Evolutionary conservation across 2,329 filamentous ascomycete genomes (phyloP).

Genomic region (Neofusicoccum parvum): DNA sequence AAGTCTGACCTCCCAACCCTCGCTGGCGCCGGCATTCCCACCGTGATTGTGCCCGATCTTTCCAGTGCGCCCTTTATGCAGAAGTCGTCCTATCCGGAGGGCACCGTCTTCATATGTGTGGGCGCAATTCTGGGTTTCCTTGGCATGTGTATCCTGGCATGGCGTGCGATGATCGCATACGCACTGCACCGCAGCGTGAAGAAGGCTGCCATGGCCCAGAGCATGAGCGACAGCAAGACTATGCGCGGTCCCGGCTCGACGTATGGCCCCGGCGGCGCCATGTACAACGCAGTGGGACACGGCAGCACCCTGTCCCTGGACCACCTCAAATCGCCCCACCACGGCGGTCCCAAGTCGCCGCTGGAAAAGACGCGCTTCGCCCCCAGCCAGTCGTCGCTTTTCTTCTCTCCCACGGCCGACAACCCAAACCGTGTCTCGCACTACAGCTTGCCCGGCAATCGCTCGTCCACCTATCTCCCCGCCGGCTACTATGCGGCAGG

Average conservation of each 20-base stretch:
- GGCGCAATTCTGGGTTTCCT: constrained; percentile 85
- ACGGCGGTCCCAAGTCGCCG: constrained; percentile 31
- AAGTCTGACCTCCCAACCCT: constrained; percentile 56
- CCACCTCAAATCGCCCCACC: constrained; percentile 42
- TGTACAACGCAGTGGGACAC: constrained; percentile 27
- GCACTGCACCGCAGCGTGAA: constrained; percentile 90
- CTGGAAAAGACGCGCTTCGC: constrained; percentile 30
- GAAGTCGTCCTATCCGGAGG: constrained; percentile 80
- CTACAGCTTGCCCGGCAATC: constrained; percentile 40
- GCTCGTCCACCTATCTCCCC: constrained; percentile 80
- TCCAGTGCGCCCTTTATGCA: constrained; percentile 89
- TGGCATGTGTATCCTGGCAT: constrained; percentile 77
- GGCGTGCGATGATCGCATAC: constrained; percentile 86
- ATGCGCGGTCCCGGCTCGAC: constrained; percentile 43
- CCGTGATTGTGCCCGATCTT: constrained; percentile 79
- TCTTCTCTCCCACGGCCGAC: constrained; percentile 89
- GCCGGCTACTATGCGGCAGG: constrained; percentile 87
- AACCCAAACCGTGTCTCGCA: constrained; percentile 24
- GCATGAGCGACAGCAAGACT: constrained; percentile 69
- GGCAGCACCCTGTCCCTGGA: constrained; percentile 61
- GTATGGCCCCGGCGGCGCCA: constrained; percentile 37
- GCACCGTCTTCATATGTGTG: constrained; percentile 94
- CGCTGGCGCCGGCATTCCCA: constrained; percentile 62
- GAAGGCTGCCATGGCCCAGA: constrained; percentile 76
- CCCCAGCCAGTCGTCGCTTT: constrained; percentile 60